A percentile compares a stretch with the other conserved stretches of the same genome.
Conservation (phyloP, 371 early-diverging fungal genomes). For the Mortierella sp. region DNA sequence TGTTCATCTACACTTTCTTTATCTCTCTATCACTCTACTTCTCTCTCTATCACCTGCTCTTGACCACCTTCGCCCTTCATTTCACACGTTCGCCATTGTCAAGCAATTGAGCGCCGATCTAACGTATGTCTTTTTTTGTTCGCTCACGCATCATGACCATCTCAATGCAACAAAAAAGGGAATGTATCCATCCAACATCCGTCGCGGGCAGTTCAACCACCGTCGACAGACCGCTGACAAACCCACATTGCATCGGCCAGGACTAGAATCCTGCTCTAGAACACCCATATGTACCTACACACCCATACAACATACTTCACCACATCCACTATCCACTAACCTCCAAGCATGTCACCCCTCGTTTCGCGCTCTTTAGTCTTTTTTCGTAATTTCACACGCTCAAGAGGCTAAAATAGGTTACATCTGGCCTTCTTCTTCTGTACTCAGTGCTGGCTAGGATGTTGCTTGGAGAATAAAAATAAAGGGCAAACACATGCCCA, state of each 20-base stretch:
- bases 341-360: neutral
- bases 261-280: constrained; percentile 5
- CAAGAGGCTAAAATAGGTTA: neutral
- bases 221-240: neutral
- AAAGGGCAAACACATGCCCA: neutral
- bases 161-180: neutral
- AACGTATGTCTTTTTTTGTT: neutral
- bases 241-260: neutral
- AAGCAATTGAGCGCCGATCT: neutral
- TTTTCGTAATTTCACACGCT: neutral
- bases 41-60: neutral
- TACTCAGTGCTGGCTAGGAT: constrained; percentile 9
- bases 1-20: neutral
- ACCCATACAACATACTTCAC: neutral
- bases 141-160: neutral
- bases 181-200: neutral
- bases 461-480: neutral
- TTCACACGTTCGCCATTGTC: neutral
- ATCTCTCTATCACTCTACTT: neutral
- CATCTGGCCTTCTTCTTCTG: neutral
- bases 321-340: neutral
- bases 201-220: constrained; percentile 4
- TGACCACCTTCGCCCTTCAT: neutral
- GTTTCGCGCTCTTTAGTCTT: neutral
- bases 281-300: neutral